Percentiles rank a stretch among this genome's conserved stretches.
Evolutionary conservation across 352 stramenopile genomes (phyloP).

Genomic region (Globisporangium megalacanthum): DNA sequence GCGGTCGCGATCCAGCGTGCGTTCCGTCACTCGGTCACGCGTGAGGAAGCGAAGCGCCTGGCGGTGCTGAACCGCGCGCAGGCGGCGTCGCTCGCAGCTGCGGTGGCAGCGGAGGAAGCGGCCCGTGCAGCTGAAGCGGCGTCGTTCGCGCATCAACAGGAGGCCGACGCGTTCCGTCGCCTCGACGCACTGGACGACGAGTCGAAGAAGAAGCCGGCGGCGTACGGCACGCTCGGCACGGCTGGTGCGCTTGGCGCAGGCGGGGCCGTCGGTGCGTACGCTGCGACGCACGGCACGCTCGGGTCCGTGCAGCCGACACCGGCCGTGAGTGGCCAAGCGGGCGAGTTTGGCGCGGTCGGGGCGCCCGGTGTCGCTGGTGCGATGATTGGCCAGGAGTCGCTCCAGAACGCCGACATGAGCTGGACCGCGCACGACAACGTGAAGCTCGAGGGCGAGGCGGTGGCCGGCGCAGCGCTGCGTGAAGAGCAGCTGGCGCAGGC

Average conservation of each 20-base stretch:
- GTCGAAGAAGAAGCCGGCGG: conserved; percentile 34
- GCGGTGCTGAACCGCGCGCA: conserved; percentile 63
- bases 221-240: conserved; percentile 42
- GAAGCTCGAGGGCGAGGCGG: conserved; percentile 71
- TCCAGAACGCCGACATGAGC: conserved; percentile 81
- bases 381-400: conserved; percentile 70
- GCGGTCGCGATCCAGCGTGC: conserved; percentile 64
- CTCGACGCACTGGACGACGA: conserved; percentile 66
- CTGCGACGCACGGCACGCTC: conserved; percentile 48
- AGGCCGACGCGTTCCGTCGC: conserved; percentile 73
- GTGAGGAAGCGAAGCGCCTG: conserved; percentile 69
- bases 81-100: conserved; percentile 63
- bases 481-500: conserved; percentile 82
- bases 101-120: conserved; percentile 69
- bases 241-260: conserved; percentile 50
- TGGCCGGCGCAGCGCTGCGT: conserved; percentile 64
- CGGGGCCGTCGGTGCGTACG: conserved; percentile 44
- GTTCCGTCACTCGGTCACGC: conserved; percentile 56
- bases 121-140: conserved; percentile 65
- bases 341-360: conserved; percentile 71
- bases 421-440: conserved; percentile 80
- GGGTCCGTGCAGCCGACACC: conserved; percentile 65
- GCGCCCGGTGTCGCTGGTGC: conserved; percentile 68
- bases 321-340: conserved; percentile 58
- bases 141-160: conserved; percentile 61